A percentile compares a stretch with the other conserved stretches of the same genome.
phyloP scores from a whole-genome alignment of 352 stramenopile species.

The Phytophthora kernoviae region DNA sequence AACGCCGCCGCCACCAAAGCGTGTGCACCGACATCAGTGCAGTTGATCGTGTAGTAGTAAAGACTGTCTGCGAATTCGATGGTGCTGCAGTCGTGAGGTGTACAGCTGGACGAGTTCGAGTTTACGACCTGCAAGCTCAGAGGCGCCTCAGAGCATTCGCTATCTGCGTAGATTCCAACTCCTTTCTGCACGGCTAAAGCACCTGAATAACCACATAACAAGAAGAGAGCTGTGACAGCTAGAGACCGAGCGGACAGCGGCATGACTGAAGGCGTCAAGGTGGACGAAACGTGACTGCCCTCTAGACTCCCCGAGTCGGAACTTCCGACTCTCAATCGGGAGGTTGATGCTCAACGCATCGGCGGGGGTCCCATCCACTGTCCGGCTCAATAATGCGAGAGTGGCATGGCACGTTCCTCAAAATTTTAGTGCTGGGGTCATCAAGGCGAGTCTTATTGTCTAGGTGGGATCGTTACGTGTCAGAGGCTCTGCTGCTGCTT shows the following conservation, averaged over 20 bases:
- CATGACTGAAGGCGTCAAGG: constrained; percentile 19
- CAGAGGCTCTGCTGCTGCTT: constrained; percentile 23
- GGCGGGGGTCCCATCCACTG: constrained; percentile 15
- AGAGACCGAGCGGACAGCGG: constrained; percentile 13
- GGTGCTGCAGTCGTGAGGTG: constrained; percentile 13
- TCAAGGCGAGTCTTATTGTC: constrained; percentile 13
- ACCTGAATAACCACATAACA: not conserved
- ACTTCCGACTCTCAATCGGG: constrained; percentile 13
- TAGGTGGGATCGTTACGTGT: constrained; percentile 12
- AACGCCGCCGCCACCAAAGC: constrained; percentile 17
- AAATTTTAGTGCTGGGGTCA: constrained; percentile 13
- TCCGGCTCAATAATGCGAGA: constrained; percentile 23
- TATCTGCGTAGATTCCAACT: constrained; percentile 24
- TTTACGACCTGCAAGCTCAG: constrained; percentile 29
- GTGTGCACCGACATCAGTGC: constrained; percentile 8
- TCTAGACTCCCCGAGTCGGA: not conserved
- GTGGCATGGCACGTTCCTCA: constrained; percentile 12
- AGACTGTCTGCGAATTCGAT: constrained; percentile 16
- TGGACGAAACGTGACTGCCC: not conserved
- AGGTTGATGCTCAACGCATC: not conserved
- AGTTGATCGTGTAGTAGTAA: constrained; percentile 31
- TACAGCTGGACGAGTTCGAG: constrained; percentile 18
- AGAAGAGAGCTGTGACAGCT: constrained; percentile 8
- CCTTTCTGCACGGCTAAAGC: constrained; percentile 15
- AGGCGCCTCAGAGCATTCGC: constrained; percentile 11